Percentiles rank a stretch among this genome's conserved stretches.
These are phyloP conservation scores for Phytophthora meadii DNA, from an alignment of 352 stramenopile genomes.

Conservation along the genomic window DNA sequence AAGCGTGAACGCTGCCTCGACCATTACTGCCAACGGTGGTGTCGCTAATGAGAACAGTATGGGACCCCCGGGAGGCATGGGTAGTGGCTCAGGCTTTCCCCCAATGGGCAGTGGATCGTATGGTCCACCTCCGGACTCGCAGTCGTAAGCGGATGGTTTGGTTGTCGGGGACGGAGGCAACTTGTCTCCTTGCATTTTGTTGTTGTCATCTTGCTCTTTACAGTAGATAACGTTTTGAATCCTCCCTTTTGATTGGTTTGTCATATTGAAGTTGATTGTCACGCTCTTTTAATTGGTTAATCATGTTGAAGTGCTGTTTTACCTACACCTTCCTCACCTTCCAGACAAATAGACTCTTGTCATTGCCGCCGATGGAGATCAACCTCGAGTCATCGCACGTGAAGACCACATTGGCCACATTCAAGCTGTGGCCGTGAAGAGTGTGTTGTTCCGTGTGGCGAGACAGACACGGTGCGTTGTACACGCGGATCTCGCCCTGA, in stretches of 20 bases:
- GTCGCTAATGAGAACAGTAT: slow-evolving; percentile 29
- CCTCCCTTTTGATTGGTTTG: slow-evolving; percentile 10
- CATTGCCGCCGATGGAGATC: slow-evolving; percentile 73
- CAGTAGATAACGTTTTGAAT: neutral
- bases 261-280: slow-evolving; percentile 1
- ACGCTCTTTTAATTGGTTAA: slow-evolving; percentile 7
- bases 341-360: slow-evolving; percentile 84
- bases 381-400: slow-evolving; percentile 74
- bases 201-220: neutral
- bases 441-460: slow-evolving; percentile 62
- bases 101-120: slow-evolving; percentile 15
- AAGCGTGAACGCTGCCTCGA: slow-evolving; percentile 34
- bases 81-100: slow-evolving; percentile 18
- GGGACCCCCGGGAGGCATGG: slow-evolving; percentile 4
- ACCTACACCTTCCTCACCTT: slow-evolving; percentile 21
- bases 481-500: slow-evolving; percentile 67
- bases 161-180: neutral
- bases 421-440: slow-evolving; percentile 65
- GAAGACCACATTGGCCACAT: slow-evolving; percentile 70
- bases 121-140: slow-evolving; percentile 14
- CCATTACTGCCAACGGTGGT: slow-evolving; percentile 28
- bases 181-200: slow-evolving; percentile 3
- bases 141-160: slow-evolving; percentile 11
- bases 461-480: slow-evolving; percentile 76
- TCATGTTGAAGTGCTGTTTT: slow-evolving; percentile 14